phyloP scores from a whole-genome alignment of 441 rosid species.

The Raphanus hybrid region DNA sequence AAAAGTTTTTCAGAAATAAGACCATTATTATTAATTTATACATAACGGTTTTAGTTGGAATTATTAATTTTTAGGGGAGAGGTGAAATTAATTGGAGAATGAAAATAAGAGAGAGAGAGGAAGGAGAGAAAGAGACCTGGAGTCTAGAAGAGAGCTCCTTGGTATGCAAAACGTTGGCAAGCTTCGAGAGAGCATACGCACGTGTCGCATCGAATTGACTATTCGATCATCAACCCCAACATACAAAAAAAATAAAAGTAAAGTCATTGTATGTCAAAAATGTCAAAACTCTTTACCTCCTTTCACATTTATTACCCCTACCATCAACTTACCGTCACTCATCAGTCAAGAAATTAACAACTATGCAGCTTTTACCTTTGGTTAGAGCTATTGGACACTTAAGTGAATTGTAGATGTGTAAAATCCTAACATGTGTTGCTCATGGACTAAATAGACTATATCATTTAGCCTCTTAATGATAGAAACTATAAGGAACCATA shows the following conservation, averaged over 20 bases:
- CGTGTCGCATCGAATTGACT: slow-evolving; percentile 89
- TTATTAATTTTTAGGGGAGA: not conserved
- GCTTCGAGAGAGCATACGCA: slow-evolving; percentile 98
- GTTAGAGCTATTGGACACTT: slow-evolving; percentile 15
- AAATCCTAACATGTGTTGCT: not conserved
- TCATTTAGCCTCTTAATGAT: not conserved
- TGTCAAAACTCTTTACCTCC: slow-evolving; percentile 19
- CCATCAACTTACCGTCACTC: slow-evolving; percentile 37
- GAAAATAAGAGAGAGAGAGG: slow-evolving; percentile 16
- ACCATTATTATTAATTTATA: slow-evolving; percentile 21
- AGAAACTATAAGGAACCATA: slow-evolving; percentile 19
- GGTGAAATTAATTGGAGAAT: slow-evolving; percentile 13
- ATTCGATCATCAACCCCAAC: slow-evolving; percentile 26
- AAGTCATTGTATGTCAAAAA: slow-evolving; percentile 1
- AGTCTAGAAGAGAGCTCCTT: slow-evolving; percentile 82
- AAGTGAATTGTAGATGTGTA: not conserved
- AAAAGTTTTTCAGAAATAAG: slow-evolving; percentile 3
- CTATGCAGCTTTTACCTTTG: slow-evolving; percentile 29
- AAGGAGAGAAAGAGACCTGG: slow-evolving; percentile 52
- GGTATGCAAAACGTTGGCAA: slow-evolving; percentile 92
- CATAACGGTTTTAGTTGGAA: slow-evolving; percentile 12
- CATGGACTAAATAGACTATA: no score
- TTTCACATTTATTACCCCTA: slow-evolving; percentile 26
- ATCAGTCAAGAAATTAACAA: slow-evolving; percentile 18
- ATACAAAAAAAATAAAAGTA: not conserved